Conservation (phyloP, 768 basidiomycete species). For the Kwoniella heveanensis region DNA sequence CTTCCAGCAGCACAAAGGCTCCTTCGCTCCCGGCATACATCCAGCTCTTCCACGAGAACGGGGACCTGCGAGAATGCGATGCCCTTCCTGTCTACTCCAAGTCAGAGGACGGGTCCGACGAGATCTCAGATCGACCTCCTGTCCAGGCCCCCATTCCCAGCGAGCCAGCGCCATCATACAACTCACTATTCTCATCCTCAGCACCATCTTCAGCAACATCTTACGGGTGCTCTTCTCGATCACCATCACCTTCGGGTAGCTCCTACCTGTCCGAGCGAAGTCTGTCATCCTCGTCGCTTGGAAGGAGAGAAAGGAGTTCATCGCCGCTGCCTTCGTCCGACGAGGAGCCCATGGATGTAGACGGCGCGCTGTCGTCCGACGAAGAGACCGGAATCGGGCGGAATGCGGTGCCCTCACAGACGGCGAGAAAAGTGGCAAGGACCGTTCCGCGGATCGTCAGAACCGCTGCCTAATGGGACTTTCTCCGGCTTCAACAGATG, state of each 20-base stretch:
- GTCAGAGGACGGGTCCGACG: neutral
- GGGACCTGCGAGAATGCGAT: conserved; percentile 45
- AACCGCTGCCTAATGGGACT: conserved; percentile 2
- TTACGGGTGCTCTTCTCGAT: conserved; percentile 12
- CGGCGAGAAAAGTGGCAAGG: conserved; percentile 1
- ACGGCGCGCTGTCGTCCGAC: neutral
- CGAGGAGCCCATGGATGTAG: conserved; percentile 24
- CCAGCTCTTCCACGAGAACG: conserved; percentile 55
- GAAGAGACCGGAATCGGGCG: conserved; percentile 5
- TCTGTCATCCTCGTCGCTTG: conserved; percentile 3
- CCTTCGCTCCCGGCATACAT: conserved; percentile 48
- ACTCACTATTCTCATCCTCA: conserved; percentile 8
- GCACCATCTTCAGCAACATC: too few relatives aligned
- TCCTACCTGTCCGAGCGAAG: neutral
- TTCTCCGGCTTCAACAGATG: neutral
- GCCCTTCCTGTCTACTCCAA: conserved; percentile 45
- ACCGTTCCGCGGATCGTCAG: neutral
- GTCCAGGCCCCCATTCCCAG: neutral
- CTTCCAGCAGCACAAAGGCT: neutral
- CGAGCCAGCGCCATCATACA: conserved; percentile 15
- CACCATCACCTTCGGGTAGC: conserved; percentile 7
- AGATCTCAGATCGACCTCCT: neutral
- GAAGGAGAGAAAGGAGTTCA: conserved; percentile 12
- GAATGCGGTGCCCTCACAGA: neutral
- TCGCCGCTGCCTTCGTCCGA: conserved; percentile 4